These are phyloP conservation scores for Arabidopsis hybrid DNA, from an alignment of 441 rosid genomes.

Conservation along the genomic window DNA sequence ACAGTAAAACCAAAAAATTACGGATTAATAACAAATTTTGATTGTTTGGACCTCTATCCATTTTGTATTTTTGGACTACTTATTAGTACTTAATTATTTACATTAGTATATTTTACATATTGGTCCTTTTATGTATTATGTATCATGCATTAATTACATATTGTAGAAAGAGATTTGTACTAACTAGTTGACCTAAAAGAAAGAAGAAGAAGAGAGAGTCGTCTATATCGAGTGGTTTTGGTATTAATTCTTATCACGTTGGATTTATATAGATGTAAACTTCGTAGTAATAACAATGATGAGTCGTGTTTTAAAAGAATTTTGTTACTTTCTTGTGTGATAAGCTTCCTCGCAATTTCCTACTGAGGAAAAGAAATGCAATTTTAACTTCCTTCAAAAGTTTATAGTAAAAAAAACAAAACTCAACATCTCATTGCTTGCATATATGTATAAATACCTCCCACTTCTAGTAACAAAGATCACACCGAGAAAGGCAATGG, in stretches of 20 bases:
- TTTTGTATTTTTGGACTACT: background rate
- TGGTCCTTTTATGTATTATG: background rate
- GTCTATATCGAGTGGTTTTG: background rate
- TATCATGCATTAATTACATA: background rate
- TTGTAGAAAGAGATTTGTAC: background rate
- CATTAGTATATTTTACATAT: background rate
- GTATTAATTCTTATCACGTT: background rate
- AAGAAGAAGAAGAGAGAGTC: background rate
- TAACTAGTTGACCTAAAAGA: background rate
- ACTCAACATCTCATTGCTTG: background rate
- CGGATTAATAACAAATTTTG: background rate
- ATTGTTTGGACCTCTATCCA: background rate
- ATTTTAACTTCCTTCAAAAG: background rate
- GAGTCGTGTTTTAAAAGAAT: background rate
- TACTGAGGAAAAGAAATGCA: background rate
- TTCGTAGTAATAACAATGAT: constrained; percentile 17
- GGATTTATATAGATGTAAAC: background rate
- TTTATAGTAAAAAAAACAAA: background rate
- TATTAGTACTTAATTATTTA: background rate
- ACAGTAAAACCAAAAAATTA: background rate
- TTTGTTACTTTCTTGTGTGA: background rate
- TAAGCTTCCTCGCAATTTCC: constrained; percentile 29
- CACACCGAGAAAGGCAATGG: constrained; percentile 37
- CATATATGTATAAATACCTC: background rate
- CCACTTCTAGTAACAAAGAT: background rate